A percentile compares a stretch with the other conserved stretches of the same genome.
These are phyloP conservation scores for Penicillium verhagenii DNA, from an alignment of 495 filamentous ascomycete genomes.

Conservation along the genomic window DNA sequence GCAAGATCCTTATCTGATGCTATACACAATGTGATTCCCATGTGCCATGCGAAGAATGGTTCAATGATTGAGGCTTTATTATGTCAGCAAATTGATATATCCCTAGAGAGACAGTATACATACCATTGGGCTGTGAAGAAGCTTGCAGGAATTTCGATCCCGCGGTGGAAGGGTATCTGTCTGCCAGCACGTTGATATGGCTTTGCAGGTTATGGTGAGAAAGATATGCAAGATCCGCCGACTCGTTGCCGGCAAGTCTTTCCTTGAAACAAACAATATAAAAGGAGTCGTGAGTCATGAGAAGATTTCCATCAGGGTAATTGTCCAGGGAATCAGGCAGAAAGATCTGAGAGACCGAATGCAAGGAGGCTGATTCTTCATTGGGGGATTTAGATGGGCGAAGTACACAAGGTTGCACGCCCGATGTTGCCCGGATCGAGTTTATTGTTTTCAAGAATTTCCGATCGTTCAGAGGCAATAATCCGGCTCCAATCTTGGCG, in stretches of 20 bases:
- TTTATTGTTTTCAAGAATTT: constrained; percentile 55
- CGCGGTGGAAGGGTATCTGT: constrained; percentile 54
- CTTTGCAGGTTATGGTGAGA: constrained; percentile 66
- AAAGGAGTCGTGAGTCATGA: constrained; percentile 17
- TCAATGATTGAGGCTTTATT: constrained; percentile 69
- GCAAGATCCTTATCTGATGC: constrained; percentile 63
- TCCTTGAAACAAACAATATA: constrained; percentile 57
- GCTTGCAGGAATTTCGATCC: constrained; percentile 63
- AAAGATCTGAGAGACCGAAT: constrained; percentile 21
- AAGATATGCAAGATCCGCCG: constrained; percentile 68
- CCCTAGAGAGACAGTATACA: background rate
- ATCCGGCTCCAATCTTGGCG: constrained; percentile 69
- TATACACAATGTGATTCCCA: constrained; percentile 71
- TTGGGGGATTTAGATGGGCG: constrained; percentile 17
- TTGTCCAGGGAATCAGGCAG: constrained; percentile 32
- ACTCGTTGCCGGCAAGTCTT: constrained; percentile 64
- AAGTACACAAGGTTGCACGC: constrained; percentile 46
- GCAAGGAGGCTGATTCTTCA: constrained; percentile 12
- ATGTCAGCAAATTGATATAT: constrained; percentile 4
- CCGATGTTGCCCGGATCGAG: constrained; percentile 53
- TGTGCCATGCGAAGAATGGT: constrained; percentile 73
- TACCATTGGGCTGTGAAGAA: constrained; percentile 68
- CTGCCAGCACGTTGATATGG: constrained; percentile 59
- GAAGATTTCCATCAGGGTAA: constrained; percentile 29
- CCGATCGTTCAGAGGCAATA: constrained; percentile 67